Evolutionary conservation across 164 flowering plant genomes (phyloP), one percentile per base, ranked within the genome.

Genomic region (Vitis labrusca): DNA sequence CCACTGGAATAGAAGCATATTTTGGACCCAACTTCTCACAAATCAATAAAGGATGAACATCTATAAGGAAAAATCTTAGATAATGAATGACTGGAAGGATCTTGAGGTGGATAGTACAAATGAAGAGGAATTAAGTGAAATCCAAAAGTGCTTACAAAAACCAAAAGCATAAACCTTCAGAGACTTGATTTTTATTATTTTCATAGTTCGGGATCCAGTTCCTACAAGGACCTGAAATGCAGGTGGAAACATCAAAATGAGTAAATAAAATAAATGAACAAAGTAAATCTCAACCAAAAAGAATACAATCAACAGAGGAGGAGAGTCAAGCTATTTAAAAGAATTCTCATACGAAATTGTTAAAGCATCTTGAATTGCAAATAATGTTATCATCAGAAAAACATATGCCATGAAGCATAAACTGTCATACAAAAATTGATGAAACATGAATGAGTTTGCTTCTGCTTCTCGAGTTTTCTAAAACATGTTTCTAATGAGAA

Each of bases 131-230:
- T 10, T 37, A 51, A 48, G n/a, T 11, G 16, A 69, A 77, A 54
- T 17, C 61, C 17, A 63, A 5, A 23, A 59, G 65, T 55, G 87
- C 99, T 93, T 82, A 91, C 99, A 95, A 73, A 93, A 84, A 70
- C 94, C 99, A 81, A 88, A 95, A 51, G 99, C 99, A 82, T 93
- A 95, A 50, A 95, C 74, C 79, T 88, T 91, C 65, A 95, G 74
- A 61, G 98, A 80, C 66, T 92, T 95, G 47, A 95, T 79, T 85
- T 76, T 90, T 65, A 93, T 67, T 65, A 93, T 81, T 70, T 67
- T 93, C 93, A 89, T 89, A 13, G 82, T 85, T 83, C 85, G 89
- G 50, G 92, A 90, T 69, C 98, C 99, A 79, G 93, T 91, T 73
- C 91, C 99, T 71, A 95, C 99, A 76, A 95, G 98, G 32, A 95